A percentile compares a stretch with the other conserved stretches of the same genome.
These are phyloP conservation scores for Phialophora chinensis DNA, from an alignment of 2,329 filamentous ascomycete genomes.

Conservation along the genomic window DNA sequence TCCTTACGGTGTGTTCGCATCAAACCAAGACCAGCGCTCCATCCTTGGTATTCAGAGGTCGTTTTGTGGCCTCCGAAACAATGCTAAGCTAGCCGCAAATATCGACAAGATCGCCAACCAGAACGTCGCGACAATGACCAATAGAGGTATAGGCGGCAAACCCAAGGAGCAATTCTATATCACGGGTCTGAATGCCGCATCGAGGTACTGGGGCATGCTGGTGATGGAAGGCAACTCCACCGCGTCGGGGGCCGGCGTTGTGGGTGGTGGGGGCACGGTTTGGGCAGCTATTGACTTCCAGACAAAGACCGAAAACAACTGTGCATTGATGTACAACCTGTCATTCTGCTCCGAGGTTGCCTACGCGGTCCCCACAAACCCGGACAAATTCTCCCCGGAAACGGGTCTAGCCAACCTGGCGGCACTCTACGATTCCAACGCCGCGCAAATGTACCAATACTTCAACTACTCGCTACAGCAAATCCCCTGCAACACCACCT, in stretches of 20 bases:
- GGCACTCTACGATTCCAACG: slow-evolving; percentile 78
- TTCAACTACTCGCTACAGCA: slow-evolving; percentile 85
- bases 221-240: slow-evolving; percentile 66
- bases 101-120: slow-evolving; percentile 58
- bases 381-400: slow-evolving; percentile 56
- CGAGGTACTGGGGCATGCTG: slow-evolving; percentile 74
- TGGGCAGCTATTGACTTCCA: slow-evolving; percentile 74
- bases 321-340: slow-evolving; percentile 84
- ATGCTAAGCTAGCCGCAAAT: slow-evolving; percentile 67
- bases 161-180: slow-evolving; percentile 91
- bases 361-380: slow-evolving; percentile 87
- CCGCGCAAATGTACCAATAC: slow-evolving; percentile 70
- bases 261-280: slow-evolving; percentile 77
- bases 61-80: slow-evolving; percentile 76
- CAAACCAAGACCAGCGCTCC: slow-evolving; percentile 63
- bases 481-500: slow-evolving; percentile 78
- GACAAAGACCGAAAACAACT: slow-evolving; percentile 81
- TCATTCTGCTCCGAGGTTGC: slow-evolving; percentile 86
- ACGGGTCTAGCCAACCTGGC: slow-evolving; percentile 67
- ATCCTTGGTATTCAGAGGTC: slow-evolving; percentile 77
- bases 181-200: slow-evolving; percentile 72
- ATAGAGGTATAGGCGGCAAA: slow-evolving; percentile 66
- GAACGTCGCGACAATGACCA: slow-evolving; percentile 68
- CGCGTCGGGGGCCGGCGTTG: slow-evolving; percentile 58
- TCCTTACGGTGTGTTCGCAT: slow-evolving; percentile 79